Percentiles rank a stretch among this genome's conserved stretches.
Conservation (phyloP, 768 basidiomycete genomes). For the Leucosporidium yakuticum region DNA sequence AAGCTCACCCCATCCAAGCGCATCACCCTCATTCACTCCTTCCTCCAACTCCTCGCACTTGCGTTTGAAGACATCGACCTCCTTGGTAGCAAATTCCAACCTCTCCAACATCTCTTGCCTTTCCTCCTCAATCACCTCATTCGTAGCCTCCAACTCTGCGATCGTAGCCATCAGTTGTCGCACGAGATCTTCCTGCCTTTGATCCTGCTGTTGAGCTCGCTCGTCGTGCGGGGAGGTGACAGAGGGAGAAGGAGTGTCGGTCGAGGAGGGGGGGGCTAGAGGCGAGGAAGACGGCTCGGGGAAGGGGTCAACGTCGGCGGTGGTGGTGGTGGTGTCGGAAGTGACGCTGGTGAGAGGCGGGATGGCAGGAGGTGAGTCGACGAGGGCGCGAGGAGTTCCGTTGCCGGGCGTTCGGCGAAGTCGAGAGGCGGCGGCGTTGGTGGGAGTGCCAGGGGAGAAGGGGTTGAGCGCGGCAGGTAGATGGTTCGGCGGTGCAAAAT, state of each 20-base stretch:
- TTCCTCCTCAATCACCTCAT: constrained; percentile 25
- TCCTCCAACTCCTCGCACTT: constrained; percentile 30
- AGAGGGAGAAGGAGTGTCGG: not conserved
- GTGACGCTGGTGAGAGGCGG: not conserved
- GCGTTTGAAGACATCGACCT: constrained; percentile 19
- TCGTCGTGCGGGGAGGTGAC: not conserved
- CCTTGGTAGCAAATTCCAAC: constrained; percentile 22
- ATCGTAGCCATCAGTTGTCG: constrained; percentile 34
- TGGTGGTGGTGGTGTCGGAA: not conserved
- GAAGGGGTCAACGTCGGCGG: too few species aligned
- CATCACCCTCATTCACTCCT: not conserved
- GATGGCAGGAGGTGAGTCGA: too few species aligned
- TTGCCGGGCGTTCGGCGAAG: constrained; percentile 5
- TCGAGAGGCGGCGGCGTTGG: not conserved
- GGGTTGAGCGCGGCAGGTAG: too few species aligned
- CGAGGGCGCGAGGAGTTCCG: not conserved
- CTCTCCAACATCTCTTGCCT: constrained; percentile 20
- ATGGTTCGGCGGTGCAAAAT: not conserved
- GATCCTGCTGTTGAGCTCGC: constrained; percentile 8
- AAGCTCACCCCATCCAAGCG: constrained; percentile 23
- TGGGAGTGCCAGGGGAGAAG: too few species aligned
- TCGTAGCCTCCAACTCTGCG: constrained; percentile 32
- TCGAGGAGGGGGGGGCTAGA: not conserved
- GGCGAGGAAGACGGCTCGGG: not conserved
- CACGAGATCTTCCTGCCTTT: constrained; percentile 26